Evolutionary conservation across 2,329 filamentous ascomycete genomes (phyloP).

Genomic region (Calonectria honghensis): DNA sequence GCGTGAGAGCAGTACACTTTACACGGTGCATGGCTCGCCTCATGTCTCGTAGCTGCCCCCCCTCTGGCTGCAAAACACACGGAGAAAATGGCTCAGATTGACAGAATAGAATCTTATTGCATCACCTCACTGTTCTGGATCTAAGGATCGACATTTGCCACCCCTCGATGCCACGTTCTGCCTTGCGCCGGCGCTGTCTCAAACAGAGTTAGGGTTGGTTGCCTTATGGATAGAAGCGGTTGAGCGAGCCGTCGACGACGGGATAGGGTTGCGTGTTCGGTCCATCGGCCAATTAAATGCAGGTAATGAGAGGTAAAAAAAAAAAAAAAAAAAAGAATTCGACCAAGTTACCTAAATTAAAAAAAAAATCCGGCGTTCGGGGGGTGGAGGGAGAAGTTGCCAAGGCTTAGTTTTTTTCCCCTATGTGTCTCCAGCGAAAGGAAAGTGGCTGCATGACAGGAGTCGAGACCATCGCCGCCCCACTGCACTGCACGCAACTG

Average conservation of each 20-base stretch:
- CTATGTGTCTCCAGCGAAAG: not conserved
- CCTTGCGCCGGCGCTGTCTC: conserved; percentile 10
- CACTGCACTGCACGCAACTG: not conserved
- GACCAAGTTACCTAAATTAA: not conserved
- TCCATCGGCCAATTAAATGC: not conserved
- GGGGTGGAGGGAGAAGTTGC: not conserved
- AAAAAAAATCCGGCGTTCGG: not conserved
- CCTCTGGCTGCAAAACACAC: not conserved
- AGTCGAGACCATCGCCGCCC: conserved; percentile 19
- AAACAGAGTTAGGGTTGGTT: conserved; percentile 16
- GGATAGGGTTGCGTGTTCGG: not conserved
- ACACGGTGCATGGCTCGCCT: not conserved
- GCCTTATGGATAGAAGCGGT: conserved; percentile 18
- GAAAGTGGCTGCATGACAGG: not conserved
- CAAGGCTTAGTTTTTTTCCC: not conserved
- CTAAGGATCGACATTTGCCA: conserved; percentile 23
- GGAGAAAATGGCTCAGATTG: conserved; percentile 23
- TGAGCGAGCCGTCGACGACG: not conserved
- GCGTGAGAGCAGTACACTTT: not conserved
- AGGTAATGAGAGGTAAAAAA: not conserved
- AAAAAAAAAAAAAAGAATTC: not conserved
- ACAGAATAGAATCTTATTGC: not conserved
- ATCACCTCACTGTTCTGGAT: not conserved
- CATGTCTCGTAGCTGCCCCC: conserved; percentile 7
- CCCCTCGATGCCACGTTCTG: conserved; percentile 13